Conservation (phyloP, 2,329 filamentous ascomycete species). For the Aspergillus sergii region DNA sequence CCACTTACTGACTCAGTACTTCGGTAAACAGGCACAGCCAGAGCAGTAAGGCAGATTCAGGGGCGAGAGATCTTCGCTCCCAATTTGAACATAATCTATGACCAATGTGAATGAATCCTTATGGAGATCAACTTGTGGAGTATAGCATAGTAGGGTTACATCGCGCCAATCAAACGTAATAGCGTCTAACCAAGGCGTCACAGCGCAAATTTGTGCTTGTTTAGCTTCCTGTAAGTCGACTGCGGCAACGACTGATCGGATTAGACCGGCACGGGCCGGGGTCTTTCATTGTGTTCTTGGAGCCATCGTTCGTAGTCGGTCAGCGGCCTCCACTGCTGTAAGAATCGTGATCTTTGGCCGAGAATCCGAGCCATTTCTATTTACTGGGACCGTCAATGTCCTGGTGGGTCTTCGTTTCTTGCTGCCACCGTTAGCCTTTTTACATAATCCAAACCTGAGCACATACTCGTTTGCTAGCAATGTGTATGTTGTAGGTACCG, state of each 20-base stretch:
- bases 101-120: neutral
- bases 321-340: neutral
- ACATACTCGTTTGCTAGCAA: neutral
- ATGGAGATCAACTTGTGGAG: neutral
- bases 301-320: no score
- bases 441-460: no score
- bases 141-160: neutral
- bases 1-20: no score
- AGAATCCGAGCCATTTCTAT: neutral
- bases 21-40: no score
- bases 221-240: neutral
- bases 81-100: no score
- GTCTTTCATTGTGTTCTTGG: no score
- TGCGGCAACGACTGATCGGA: neutral
- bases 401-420: neutral
- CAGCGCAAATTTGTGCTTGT: neutral
- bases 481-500: neutral
- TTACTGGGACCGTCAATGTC: neutral
- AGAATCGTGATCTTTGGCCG: neutral
- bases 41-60: no score
- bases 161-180: neutral
- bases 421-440: neutral
- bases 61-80: no score
- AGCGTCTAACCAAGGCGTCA: neutral
- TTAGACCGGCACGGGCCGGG: neutral